These are phyloP conservation scores for Pichia thaimueangensis DNA, from an alignment of 805 yeast genomes.

Conservation along the genomic window DNA sequence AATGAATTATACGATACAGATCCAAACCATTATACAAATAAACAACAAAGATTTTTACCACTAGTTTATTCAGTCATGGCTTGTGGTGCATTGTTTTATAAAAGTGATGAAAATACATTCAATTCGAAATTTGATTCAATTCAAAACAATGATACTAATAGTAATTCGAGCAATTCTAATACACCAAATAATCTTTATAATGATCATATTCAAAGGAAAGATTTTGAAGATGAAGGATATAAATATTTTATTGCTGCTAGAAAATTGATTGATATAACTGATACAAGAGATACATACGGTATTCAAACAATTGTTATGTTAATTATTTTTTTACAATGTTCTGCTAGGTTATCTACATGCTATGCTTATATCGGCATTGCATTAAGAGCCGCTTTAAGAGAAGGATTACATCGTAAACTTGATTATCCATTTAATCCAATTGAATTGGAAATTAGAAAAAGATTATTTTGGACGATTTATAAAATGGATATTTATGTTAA, in stretches of 20 bases:
- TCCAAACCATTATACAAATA: slow-evolving; percentile 62
- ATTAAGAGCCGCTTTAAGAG: slow-evolving; percentile 70
- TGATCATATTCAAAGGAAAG: slow-evolving; percentile 24
- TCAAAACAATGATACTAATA: slow-evolving; percentile 10
- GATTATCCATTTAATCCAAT: slow-evolving; percentile 62
- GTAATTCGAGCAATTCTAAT: slow-evolving; percentile 1
- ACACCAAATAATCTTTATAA: slow-evolving; percentile 13
- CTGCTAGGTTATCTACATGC: slow-evolving; percentile 81
- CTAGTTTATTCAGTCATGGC: slow-evolving; percentile 83
- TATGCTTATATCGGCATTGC: slow-evolving; percentile 89
- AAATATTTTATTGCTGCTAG: slow-evolving; percentile 76
- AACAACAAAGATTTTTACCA: slow-evolving; percentile 71
- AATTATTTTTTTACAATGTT: slow-evolving; percentile 78
- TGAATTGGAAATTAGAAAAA: slow-evolving; percentile 74
- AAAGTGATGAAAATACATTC: slow-evolving; percentile 37
- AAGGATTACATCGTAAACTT: slow-evolving; percentile 75
- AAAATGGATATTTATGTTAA: slow-evolving; percentile 88
- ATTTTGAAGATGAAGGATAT: slow-evolving; percentile 69
- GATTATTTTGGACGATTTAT: slow-evolving; percentile 84
- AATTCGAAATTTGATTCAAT: slow-evolving; percentile 2
- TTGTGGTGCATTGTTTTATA: slow-evolving; percentile 73
- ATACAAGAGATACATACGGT: slow-evolving; percentile 73
- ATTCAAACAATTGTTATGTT: slow-evolving; percentile 85
- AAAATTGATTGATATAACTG: slow-evolving; percentile 72
- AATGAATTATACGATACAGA: slow-evolving; percentile 72